Percentiles rank a stretch among this genome's conserved stretches.
Evolutionary conservation across 2,329 filamentous ascomycete species (phyloP).

Genomic region (Penicillium sp.): DNA sequence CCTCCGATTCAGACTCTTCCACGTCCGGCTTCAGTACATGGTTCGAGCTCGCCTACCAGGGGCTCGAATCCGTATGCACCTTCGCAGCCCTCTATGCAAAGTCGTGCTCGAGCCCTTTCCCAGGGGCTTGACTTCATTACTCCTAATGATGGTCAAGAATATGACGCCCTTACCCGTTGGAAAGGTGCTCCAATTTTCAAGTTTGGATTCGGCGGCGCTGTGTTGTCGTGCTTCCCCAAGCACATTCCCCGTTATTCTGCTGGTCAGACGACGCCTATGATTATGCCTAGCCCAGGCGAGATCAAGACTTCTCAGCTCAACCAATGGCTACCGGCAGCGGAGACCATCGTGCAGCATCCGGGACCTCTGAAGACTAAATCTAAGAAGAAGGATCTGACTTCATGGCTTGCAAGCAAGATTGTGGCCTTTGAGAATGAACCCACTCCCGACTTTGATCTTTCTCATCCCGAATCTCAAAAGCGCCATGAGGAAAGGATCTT

Average conservation of each 20-base stretch:
- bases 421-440: conserved; percentile 60
- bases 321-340: conserved; percentile 64
- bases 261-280: conserved; percentile 65
- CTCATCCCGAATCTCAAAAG: conserved; percentile 53
- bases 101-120: conserved; percentile 42
- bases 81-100: conserved; percentile 30
- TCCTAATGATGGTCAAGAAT: conserved; percentile 52
- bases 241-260: conserved; percentile 81
- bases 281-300: conserved; percentile 76
- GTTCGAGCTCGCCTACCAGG: conserved; percentile 40
- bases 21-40: conserved; percentile 53
- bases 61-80: conserved; percentile 35
- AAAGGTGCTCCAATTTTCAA: conserved; percentile 79
- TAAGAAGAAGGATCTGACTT: conserved; percentile 88
- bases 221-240: conserved; percentile 82
- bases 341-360: conserved; percentile 74
- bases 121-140: conserved; percentile 50
- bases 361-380: conserved; percentile 82
- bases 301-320: conserved; percentile 72
- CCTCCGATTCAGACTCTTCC: conserved; percentile 45
- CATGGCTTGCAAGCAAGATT: conserved; percentile 76
- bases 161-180: conserved; percentile 83
- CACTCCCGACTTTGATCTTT: conserved; percentile 45
- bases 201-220: conserved; percentile 79
- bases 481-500: conserved; percentile 72